Evolutionary conservation across 305 asterid species (phyloP).

Genomic region (Stenogyne calaminthoides): DNA sequence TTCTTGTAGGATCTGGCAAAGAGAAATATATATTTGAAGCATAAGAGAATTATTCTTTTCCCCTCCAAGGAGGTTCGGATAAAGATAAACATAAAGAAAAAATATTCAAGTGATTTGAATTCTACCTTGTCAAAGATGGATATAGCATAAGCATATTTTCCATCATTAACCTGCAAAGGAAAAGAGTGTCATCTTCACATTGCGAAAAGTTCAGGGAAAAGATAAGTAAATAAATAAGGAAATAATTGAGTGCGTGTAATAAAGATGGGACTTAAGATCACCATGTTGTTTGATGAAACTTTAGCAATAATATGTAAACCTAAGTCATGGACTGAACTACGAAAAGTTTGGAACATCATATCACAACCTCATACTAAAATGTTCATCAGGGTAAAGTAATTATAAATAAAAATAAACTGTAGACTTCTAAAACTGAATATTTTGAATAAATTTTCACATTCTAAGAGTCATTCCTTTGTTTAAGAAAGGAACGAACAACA

Average conservation of each 20-base stretch:
- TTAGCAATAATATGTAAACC: conserved; percentile 20
- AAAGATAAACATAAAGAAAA: conserved; percentile 20
- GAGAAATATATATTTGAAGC: conserved; percentile 25
- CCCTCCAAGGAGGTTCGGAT: conserved; percentile 29
- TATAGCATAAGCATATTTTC: conserved; percentile 82
- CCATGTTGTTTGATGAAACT: conserved; percentile 17
- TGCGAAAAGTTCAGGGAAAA: neutral
- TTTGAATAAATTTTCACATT: neutral
- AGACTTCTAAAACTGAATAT: conserved; percentile 8
- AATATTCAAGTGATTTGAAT: conserved; percentile 19
- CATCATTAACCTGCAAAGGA: conserved; percentile 89
- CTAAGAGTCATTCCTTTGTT: conserved; percentile 10
- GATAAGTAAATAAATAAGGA: neutral
- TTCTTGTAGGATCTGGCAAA: conserved; percentile 75
- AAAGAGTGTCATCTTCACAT: conserved; percentile 31
- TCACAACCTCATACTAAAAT: conserved; percentile 23
- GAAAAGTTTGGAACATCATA: conserved; percentile 19
- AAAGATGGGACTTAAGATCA: conserved; percentile 25
- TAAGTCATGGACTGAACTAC: conserved; percentile 1
- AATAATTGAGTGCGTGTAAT: neutral
- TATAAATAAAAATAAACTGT: neutral
- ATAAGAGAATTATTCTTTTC: conserved; percentile 29
- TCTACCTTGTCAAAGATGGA: conserved; percentile 93
- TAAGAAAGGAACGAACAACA: conserved; percentile 12
- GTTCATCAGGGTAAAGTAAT: conserved; percentile 2